Base-by-base conservation (phyloP, 2,329 filamentous ascomycete genomes). In the Epichloe hybrida region DNA sequence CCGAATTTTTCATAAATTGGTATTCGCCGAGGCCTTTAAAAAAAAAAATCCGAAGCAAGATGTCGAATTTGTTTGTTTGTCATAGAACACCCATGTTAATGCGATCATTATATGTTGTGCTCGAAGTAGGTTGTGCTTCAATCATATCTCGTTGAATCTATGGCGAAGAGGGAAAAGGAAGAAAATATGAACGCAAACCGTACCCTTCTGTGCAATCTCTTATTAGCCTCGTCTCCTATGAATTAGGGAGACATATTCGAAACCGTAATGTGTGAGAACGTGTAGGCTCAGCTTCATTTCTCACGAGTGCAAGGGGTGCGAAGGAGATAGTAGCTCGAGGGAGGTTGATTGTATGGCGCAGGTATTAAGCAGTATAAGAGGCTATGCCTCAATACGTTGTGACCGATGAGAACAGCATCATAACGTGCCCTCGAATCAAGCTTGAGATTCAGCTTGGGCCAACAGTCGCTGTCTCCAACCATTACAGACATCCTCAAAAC, bases 401-500 rank as follows among this genome's bases (percentile, higher is more conserved):
- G 40, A 12, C 34, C 20, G 34, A 44, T 36, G 17, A 37, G 40
- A 35, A 20, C 17, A 41, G n/a, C n/a, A 9, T 27, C 49, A 41
- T 37, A 9, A 34, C 4, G 27, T 39, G 31, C 13, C 39, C 15
- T 11, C 15, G 13, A 13, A 34, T 59, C 56, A 70, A 35, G 68
- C 70, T 53, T 69, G 68, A 27, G 73, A 66, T 56, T 77, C 76
- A n/a, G 75, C 77, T 61, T 81, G 77, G 13, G 77, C 81, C 53
- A 89, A 76, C 46, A 95, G 69, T 57, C 85, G 79, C 62, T 83
- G 81, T 62, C 90, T 80, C 86, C 90, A 93, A 51, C 80, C 79
- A 52, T 90, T 84, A 68, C 89, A 96, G 1, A 91, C 83, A 62
- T 89, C 84, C 66, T 96, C 91, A 61, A 98, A 97, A 0, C 93